Evolutionary conservation across 2,329 filamentous ascomycete genomes (phyloP).

Genomic region (Epichloe gansuensis): DNA sequence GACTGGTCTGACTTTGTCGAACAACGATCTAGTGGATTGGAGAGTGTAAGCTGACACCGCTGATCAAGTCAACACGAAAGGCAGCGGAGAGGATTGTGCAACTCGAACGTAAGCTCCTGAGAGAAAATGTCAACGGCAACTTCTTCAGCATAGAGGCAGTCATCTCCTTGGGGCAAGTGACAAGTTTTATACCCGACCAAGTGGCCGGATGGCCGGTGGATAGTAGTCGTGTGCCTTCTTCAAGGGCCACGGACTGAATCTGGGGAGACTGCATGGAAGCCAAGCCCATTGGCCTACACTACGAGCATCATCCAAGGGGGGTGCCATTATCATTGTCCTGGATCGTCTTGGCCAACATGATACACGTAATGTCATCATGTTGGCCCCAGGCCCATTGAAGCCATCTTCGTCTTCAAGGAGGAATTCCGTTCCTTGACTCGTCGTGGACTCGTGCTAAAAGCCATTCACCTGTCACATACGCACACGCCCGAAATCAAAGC

Average conservation of each 20-base stretch:
- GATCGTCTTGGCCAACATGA: neutral
- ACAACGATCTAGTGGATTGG: too few species aligned
- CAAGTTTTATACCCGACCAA: neutral
- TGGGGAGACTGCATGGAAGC: neutral
- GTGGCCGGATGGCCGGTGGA: conserved; percentile 4
- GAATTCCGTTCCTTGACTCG: neutral
- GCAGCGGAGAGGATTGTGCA: too few species aligned
- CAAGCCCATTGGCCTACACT: conserved; percentile 5
- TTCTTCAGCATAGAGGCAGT: too few species aligned
- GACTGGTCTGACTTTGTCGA: too few species aligned
- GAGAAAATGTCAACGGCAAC: too few species aligned
- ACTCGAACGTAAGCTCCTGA: too few species aligned
- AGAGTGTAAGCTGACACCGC: too few species aligned
- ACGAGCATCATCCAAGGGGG: neutral
- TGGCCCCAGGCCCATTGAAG: neutral
- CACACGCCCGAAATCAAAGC: conserved; percentile 4
- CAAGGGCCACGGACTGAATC: neutral
- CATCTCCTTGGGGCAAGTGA: neutral
- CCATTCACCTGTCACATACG: conserved; percentile 5
- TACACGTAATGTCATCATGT: neutral
- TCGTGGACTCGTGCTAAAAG: neutral
- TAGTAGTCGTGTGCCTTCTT: neutral
- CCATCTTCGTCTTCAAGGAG: neutral
- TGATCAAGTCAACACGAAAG: too few species aligned
- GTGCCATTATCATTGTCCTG: conserved; percentile 3